Conservation (phyloP, 75 land plant genomes). For the Cunninghamia lanceolata region DNA sequence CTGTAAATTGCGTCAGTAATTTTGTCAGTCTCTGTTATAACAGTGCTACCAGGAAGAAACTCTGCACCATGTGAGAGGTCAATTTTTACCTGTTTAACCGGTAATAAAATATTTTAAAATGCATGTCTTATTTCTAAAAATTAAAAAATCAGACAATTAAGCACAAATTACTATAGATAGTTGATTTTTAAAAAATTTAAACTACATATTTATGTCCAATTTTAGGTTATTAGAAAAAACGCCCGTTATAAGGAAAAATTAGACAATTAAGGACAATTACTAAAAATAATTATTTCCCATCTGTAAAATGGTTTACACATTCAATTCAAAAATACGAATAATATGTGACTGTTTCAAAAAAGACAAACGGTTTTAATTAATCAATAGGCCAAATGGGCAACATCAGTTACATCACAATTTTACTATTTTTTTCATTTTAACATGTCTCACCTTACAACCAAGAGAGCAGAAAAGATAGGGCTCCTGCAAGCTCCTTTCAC, state of each 20-base stretch:
- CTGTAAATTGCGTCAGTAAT: not conserved
- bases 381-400: not conserved
- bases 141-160: not conserved
- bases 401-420: not conserved
- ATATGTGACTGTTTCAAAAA: not conserved
- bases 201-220: no score
- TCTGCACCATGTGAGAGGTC: not conserved
- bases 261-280: no score
- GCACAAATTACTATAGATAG: no score
- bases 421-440: no score
- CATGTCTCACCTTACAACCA: slow-evolving; percentile 59
- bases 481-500: slow-evolving; percentile 63
- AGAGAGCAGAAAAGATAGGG: slow-evolving; percentile 61
- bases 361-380: not conserved
- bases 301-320: no score
- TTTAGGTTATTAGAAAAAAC: no score
- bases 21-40: not conserved
- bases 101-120: no score
- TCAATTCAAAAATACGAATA: not conserved
- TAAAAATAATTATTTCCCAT: no score
- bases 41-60: not conserved
- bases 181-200: no score
- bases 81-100: not conserved
- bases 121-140: no score
- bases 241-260: no score